Evolutionary conservation across 768 basidiomycete species (phyloP).

Genomic region (Candolleomyces efflorescens): DNA sequence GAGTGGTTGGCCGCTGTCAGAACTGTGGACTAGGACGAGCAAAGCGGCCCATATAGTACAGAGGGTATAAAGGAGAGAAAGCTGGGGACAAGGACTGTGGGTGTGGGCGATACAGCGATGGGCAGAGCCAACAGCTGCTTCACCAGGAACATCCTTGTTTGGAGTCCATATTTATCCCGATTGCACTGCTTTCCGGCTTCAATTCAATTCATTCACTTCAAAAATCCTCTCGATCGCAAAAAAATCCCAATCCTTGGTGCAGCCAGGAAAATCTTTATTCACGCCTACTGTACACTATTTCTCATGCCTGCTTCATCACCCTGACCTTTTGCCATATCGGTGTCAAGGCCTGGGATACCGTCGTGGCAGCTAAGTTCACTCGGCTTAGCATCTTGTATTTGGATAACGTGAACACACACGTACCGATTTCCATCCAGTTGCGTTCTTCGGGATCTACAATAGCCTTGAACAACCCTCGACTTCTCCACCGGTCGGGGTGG

Average conservation of each 20-base stretch:
- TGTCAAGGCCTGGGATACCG: slow-evolving; percentile 69
- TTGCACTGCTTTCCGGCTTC: slow-evolving; percentile 1
- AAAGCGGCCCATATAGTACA: neutral
- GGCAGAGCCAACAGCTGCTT: slow-evolving; percentile 1
- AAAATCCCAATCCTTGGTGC: no score
- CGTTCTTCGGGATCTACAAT: slow-evolving; percentile 55
- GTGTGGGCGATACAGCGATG: neutral
- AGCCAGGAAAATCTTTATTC: no score
- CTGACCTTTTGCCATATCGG: slow-evolving; percentile 55
- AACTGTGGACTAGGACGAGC: no score
- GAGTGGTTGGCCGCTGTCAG: no score
- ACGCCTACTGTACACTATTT: no score
- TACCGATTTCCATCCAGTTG: slow-evolving; percentile 62
- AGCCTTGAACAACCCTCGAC: slow-evolving; percentile 55
- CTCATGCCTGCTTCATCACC: slow-evolving; percentile 17
- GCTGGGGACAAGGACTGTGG: neutral
- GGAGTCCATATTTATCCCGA: neutral
- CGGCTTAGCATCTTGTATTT: no score
- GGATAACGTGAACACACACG: slow-evolving; percentile 11
- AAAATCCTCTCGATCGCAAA: no score
- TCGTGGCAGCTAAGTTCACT: slow-evolving; percentile 41
- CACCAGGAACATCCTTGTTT: neutral
- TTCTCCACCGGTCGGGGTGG: slow-evolving; percentile 79
- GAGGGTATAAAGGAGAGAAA: neutral
- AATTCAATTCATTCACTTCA: no score